Evolutionary conservation across 352 stramenopile species (phyloP), one percentile per base, ranked within the genome.

Genomic region (Globisporangium heterothallicum): DNA sequence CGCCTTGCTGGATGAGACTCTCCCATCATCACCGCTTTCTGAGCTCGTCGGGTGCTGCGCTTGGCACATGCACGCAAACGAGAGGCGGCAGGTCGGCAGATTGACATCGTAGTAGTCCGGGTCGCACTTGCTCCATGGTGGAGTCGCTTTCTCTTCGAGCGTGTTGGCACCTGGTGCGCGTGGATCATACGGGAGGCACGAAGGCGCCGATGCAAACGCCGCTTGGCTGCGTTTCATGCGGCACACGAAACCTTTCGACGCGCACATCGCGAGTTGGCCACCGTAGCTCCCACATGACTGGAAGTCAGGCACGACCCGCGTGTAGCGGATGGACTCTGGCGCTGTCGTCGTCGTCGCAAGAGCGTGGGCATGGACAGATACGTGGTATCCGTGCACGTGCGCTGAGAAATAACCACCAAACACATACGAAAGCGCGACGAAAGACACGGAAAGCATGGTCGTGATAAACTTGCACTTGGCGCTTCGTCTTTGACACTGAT

Each of bases 191-290:
- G 27, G 51, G n/a, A 76, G 47, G 21, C 70, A 81, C 32, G 53
- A 70, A 9, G 70, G 68, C n/a, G 57, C 48, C 3, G 16, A 49
- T 16, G 63, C 70, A 50, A 58, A 64, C 62, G 70, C 70, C 29
- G 74, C 68, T 26, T 76, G 51, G 30, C 58, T 67, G 19, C 61
- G 42, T 21, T 72, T 59, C 68, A 82, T 78, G 48, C 71, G 64
- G 58, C 71, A 82, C 22, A 78, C 71, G 41, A 66, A 74, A 54
- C 66, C 47, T 8, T 66, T 64, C 18, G 58, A 74, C 21, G 66
- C 63, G 40, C 71, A 82, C 66, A 82, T 82, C 32, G 68, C 34
- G 10, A 75, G 27, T 6, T 55, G 51, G 27, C 47, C 49, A 41
- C 48, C 58, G 6, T 49, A 49, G 32, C 52, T 68, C 24, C 58